Evolutionary conservation across 1,284 basidiomycete species (phyloP).

Genomic region (Neonothopanus nambi): DNA sequence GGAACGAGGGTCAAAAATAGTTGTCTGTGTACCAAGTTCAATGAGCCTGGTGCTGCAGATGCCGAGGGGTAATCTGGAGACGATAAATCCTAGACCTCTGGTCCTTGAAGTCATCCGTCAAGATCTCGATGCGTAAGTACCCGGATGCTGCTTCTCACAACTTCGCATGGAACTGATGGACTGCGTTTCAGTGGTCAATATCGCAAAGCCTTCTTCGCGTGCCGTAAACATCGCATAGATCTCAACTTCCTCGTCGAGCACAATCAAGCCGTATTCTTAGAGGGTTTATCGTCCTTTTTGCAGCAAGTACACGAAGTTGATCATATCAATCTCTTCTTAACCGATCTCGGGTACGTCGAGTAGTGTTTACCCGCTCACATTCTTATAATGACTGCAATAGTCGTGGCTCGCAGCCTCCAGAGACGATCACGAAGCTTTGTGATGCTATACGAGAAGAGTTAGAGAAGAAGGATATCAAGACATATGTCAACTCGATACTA

Average conservation of each 20-base stretch:
- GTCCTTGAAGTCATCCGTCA: constrained; percentile 82
- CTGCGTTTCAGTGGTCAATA: constrained; percentile 56
- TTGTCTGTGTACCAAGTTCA: constrained; percentile 79
- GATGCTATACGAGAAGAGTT: constrained; percentile 78
- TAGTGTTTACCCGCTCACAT: background rate
- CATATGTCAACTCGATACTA: constrained; percentile 88
- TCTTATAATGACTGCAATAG: constrained; percentile 33
- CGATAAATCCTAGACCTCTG: constrained; percentile 89
- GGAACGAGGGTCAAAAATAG: constrained; percentile 86
- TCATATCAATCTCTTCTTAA: constrained; percentile 91
- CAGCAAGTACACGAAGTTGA: constrained; percentile 89
- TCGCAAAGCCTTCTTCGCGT: constrained; percentile 85
- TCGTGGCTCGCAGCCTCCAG: constrained; percentile 54
- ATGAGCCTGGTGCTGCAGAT: constrained; percentile 96
- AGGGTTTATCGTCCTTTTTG: constrained; percentile 63
- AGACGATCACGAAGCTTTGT: constrained; percentile 74
- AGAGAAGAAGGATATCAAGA: constrained; percentile 69
- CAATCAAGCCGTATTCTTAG: constrained; percentile 68
- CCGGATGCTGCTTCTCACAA: constrained; percentile 5
- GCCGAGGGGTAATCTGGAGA: constrained; percentile 97
- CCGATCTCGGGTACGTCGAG: constrained; percentile 71
- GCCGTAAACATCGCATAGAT: constrained; percentile 93
- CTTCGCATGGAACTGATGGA: constrained; percentile 10
- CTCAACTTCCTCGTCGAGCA: constrained; percentile 88
- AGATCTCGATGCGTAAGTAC: constrained; percentile 71